A percentile compares a stretch with the other conserved stretches of the same genome.
These are phyloP conservation scores for Calycina marina DNA, from an alignment of 2,329 filamentous ascomycete genomes.

Conservation along the genomic window DNA sequence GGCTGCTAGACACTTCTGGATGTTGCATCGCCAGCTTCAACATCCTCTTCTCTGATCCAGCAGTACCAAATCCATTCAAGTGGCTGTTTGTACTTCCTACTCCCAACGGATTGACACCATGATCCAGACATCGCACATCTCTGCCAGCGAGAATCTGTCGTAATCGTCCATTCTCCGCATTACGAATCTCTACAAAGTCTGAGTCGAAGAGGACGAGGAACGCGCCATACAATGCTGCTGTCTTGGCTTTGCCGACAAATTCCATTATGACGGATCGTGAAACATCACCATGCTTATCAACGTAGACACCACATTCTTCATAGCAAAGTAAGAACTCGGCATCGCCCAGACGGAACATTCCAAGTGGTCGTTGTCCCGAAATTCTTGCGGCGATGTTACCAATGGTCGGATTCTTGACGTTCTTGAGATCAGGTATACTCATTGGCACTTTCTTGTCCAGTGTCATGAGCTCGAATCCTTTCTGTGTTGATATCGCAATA, in stretches of 20 bases:
- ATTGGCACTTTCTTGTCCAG: slow-evolving; percentile 94
- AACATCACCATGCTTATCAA: slow-evolving; percentile 96
- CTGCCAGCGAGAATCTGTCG: slow-evolving; percentile 87
- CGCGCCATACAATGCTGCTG: slow-evolving; percentile 77
- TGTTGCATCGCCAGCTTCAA: slow-evolving; percentile 95
- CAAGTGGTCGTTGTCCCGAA: slow-evolving; percentile 68
- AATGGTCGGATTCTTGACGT: slow-evolving; percentile 47
- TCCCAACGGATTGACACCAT: slow-evolving; percentile 45
- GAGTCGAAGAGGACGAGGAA: slow-evolving; percentile 90
- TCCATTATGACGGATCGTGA: slow-evolving; percentile 93
- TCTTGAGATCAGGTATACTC: slow-evolving; percentile 75
- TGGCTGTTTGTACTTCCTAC: slow-evolving; percentile 30
- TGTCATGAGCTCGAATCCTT: slow-evolving; percentile 90
- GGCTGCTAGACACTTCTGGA: slow-evolving; percentile 68
- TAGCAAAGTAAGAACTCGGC: slow-evolving; percentile 89
- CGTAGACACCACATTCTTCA: slow-evolving; percentile 91
- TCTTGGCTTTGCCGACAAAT: slow-evolving; percentile 84
- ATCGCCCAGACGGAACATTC: slow-evolving; percentile 91
- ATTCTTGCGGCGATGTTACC: slow-evolving; percentile 76
- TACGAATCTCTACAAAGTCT: slow-evolving; percentile 93
- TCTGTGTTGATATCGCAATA: slow-evolving; percentile 78
- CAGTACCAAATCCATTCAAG: slow-evolving; percentile 18
- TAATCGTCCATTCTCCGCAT: slow-evolving; percentile 86
- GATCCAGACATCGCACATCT: slow-evolving; percentile 82
- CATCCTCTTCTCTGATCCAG: slow-evolving; percentile 42